Evolutionary conservation across 495 filamentous ascomycete species (phyloP).

Genomic region (Penicillium manginii): DNA sequence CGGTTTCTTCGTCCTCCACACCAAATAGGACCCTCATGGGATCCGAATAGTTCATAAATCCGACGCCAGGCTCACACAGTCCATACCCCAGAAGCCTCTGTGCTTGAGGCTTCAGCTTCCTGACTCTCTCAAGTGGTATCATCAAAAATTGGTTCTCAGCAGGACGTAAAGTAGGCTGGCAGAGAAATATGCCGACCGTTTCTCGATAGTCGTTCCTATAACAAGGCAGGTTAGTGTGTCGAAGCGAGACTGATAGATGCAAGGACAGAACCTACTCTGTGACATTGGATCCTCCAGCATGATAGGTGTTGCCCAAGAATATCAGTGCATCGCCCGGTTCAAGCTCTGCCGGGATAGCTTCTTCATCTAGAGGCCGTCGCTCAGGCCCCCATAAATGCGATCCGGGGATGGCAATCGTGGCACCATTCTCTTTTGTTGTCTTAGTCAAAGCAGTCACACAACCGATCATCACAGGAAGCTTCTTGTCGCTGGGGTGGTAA

Average conservation of each 20-base stretch:
- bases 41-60: constrained; percentile 26
- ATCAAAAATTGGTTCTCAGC: constrained; percentile 45
- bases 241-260: not conserved
- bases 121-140: constrained; percentile 35
- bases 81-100: constrained; percentile 33
- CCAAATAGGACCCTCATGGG: constrained; percentile 28
- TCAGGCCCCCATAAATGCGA: constrained; percentile 42
- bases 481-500: constrained; percentile 18
- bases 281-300: constrained; percentile 39
- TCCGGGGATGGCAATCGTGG: constrained; percentile 49
- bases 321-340: constrained; percentile 38
- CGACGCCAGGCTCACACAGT: constrained; percentile 21
- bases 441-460: constrained; percentile 30
- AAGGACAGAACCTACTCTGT: constrained; percentile 15
- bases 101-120: constrained; percentile 29
- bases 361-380: constrained; percentile 26
- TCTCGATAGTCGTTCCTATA: constrained; percentile 25
- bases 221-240: not conserved
- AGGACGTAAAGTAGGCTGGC: constrained; percentile 33
- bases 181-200: constrained; percentile 36
- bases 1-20: constrained; percentile 25
- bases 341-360: constrained; percentile 30
- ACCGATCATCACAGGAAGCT: constrained; percentile 25
- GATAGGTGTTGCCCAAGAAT: constrained; percentile 35
- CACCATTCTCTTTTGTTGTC: constrained; percentile 46